Percentiles rank a stretch among this genome's conserved stretches.
Evolutionary conservation across 2,329 filamentous ascomycete species (phyloP).

Genomic region (Ceratocystis papillata): DNA sequence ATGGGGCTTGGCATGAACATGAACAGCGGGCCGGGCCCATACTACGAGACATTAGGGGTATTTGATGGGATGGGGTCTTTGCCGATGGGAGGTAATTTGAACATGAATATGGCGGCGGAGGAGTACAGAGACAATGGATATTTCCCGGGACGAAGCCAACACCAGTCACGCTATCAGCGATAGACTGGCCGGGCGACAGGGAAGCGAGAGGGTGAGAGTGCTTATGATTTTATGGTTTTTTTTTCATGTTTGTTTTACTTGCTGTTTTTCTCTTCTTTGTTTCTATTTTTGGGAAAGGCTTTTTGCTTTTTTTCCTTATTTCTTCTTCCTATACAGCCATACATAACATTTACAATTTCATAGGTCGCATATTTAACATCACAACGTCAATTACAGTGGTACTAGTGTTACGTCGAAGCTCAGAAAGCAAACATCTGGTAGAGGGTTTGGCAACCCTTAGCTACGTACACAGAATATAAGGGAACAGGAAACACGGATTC

Average conservation of each 20-base stretch:
- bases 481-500: no score
- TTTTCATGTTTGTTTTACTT: neutral
- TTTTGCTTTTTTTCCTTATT: neutral
- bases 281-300: neutral
- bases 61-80: slow-evolving; percentile 5
- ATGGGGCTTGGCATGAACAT: slow-evolving; percentile 16
- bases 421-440: no score
- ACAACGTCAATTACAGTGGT: neutral
- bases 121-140: slow-evolving; percentile 12
- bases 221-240: slow-evolving; percentile 1
- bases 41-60: slow-evolving; percentile 9
- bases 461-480: no score
- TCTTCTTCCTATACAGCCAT: neutral
- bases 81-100: slow-evolving; percentile 10
- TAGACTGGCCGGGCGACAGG: neutral
- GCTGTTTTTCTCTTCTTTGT: neutral
- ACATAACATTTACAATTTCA: neutral
- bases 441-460: no score
- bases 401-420: neutral
- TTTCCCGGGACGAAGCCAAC: slow-evolving; percentile 8
- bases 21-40: slow-evolving; percentile 13
- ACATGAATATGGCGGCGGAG: slow-evolving; percentile 14
- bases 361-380: neutral
- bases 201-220: neutral
- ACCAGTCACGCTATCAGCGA: slow-evolving; percentile 3